phyloP scores from a whole-genome alignment of 2,329 filamentous ascomycete genomes.

The Ustilaginoidea virens region DNA sequence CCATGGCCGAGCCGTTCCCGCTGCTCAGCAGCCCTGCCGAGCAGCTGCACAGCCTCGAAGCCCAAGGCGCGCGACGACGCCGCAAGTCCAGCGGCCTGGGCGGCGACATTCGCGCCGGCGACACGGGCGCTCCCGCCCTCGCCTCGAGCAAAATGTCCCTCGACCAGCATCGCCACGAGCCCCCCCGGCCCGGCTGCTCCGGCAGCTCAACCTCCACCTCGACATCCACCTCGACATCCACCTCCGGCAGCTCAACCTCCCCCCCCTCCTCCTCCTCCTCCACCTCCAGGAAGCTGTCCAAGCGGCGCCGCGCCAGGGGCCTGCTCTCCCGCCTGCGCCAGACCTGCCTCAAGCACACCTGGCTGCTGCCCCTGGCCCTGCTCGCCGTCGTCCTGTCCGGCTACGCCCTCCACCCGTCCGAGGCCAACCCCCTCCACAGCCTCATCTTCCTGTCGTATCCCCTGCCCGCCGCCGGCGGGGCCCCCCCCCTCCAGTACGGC shows the following conservation, averaged over 20 bases:
- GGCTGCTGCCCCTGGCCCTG: slow-evolving; percentile 51
- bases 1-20: slow-evolving; percentile 41
- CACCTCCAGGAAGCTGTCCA: slow-evolving; percentile 28
- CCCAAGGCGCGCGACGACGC: slow-evolving; percentile 26
- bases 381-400: slow-evolving; percentile 45
- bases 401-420: slow-evolving; percentile 62
- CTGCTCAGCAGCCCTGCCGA: slow-evolving; percentile 35
- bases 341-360: slow-evolving; percentile 45
- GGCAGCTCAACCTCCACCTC: slow-evolving; percentile 6
- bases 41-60: slow-evolving; percentile 27
- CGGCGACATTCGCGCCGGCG: slow-evolving; percentile 35
- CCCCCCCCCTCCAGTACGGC: slow-evolving; percentile 54
- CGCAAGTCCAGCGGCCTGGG: slow-evolving; percentile 42
- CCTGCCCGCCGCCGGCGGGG: slow-evolving; percentile 32
- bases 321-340: slow-evolving; percentile 31
- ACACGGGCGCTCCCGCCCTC: slow-evolving; percentile 39
- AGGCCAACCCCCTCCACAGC: slow-evolving; percentile 62
- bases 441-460: slow-evolving; percentile 88
- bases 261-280: slow-evolving; percentile 10
- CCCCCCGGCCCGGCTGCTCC: slow-evolving; percentile 5
- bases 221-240: slow-evolving; percentile 10
- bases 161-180: slow-evolving; percentile 2
- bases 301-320: slow-evolving; percentile 39
- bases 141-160: slow-evolving; percentile 36
- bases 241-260: slow-evolving; percentile 14